phyloP scores from a whole-genome alignment of 2,329 filamentous ascomycete genomes.

The Aspergillus oerlinghausenensis region DNA sequence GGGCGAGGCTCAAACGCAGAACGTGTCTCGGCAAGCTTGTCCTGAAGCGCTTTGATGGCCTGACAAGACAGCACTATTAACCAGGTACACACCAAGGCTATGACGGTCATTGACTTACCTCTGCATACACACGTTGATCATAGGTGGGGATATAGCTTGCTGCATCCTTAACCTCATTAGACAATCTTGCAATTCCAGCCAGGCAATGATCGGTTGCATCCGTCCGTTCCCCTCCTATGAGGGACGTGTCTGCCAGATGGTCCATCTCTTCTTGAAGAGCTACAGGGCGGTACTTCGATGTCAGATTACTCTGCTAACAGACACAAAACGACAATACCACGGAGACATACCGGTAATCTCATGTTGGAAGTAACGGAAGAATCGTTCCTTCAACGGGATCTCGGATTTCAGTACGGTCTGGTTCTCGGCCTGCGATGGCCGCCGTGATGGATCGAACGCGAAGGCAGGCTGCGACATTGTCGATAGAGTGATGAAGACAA shows the following conservation, averaged over 20 bases:
- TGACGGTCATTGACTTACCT: slow-evolving; percentile 48
- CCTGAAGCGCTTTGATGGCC: slow-evolving; percentile 75
- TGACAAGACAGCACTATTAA: slow-evolving; percentile 34
- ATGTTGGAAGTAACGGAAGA: slow-evolving; percentile 78
- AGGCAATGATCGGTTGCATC: slow-evolving; percentile 78
- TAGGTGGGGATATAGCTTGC: slow-evolving; percentile 79
- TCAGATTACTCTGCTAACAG: slow-evolving; percentile 14
- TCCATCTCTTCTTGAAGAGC: slow-evolving; percentile 73
- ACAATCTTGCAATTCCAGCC: slow-evolving; percentile 72
- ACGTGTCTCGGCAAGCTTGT: slow-evolving; percentile 69
- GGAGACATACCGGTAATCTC: slow-evolving; percentile 61
- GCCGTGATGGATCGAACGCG: slow-evolving; percentile 23
- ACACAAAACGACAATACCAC: background rate
- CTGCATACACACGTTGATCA: slow-evolving; percentile 79
- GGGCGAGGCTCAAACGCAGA: slow-evolving; percentile 66
- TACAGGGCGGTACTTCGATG: slow-evolving; percentile 30
- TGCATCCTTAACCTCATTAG: slow-evolving; percentile 79
- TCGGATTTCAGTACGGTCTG: slow-evolving; percentile 32
- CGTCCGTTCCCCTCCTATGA: slow-evolving; percentile 68
- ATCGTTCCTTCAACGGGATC: slow-evolving; percentile 63
- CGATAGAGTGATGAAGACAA: background rate
- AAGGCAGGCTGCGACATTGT: slow-evolving; percentile 30
- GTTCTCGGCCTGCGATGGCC: slow-evolving; percentile 30
- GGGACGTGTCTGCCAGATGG: slow-evolving; percentile 58
- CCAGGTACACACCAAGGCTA: background rate